Evolutionary conservation across 768 basidiomycete genomes (phyloP).

Genomic region (Lactarius indigo): DNA sequence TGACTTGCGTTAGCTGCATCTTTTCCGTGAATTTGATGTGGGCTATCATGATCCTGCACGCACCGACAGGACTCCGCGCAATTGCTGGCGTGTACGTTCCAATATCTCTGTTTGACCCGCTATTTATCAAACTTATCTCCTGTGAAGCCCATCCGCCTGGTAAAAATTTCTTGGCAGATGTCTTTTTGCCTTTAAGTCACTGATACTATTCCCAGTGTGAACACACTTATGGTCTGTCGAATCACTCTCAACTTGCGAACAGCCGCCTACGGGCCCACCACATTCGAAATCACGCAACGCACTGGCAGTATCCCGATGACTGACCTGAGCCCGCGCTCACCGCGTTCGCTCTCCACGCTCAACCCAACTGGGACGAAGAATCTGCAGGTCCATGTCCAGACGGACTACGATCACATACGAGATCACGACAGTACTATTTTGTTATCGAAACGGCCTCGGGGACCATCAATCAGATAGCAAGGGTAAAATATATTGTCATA

Average conservation of each 20-base stretch:
- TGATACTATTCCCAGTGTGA: constrained; percentile 13
- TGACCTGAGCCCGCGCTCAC: constrained; percentile 2
- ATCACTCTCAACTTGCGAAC: constrained; percentile 25
- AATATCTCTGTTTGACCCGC: not conserved
- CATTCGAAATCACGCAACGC: constrained; percentile 10
- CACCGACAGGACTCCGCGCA: constrained; percentile 24
- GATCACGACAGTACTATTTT: not conserved
- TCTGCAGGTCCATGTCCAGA: constrained; percentile 14
- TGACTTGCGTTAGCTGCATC: constrained; percentile 15
- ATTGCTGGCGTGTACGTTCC: constrained; percentile 23
- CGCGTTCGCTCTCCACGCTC: not conserved
- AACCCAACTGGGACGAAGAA: constrained; percentile 1
- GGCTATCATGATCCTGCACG: constrained; percentile 26
- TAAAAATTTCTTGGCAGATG: not conserved
- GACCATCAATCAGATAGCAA: not conserved
- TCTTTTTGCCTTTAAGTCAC: not conserved
- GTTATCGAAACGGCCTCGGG: not conserved
- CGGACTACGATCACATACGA: constrained; percentile 6
- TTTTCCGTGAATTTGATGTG: constrained; percentile 25
- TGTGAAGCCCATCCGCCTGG: constrained; percentile 24
- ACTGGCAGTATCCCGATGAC: constrained; percentile 9
- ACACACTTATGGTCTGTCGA: constrained; percentile 23
- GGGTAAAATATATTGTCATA: not conserved
- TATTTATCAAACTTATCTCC: not conserved
- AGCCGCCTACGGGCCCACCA: constrained; percentile 21